Evolutionary conservation across 148 eudicot species (phyloP).

Genomic region (Chenopodium formosanum): DNA sequence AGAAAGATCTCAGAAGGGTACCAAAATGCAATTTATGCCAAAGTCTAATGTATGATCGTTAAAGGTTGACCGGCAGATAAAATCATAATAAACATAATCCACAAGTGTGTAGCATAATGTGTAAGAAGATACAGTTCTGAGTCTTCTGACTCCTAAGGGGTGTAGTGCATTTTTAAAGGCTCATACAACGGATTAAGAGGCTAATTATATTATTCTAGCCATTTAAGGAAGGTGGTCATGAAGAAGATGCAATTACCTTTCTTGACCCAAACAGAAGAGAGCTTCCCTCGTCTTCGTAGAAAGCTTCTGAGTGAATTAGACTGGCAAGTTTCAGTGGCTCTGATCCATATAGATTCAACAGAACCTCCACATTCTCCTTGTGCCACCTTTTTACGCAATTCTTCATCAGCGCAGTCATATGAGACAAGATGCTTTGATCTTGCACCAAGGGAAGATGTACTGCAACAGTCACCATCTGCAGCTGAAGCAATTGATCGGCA

Average conservation of each 20-base stretch:
- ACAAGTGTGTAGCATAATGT: not conserved
- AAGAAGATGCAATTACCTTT: constrained; percentile 50
- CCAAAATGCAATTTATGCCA: not conserved
- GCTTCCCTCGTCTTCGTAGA: constrained; percentile 69
- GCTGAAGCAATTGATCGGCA: not conserved
- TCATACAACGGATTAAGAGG: not conserved
- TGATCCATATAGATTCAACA: constrained; percentile 66
- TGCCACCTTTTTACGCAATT: constrained; percentile 38
- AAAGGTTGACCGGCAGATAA: not conserved
- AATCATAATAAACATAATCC: not conserved
- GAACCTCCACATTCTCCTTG: constrained; percentile 45
- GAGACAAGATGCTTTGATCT: constrained; percentile 61
- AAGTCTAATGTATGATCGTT: not conserved
- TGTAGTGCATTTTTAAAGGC: not conserved
- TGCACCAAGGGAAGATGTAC: constrained; percentile 70
- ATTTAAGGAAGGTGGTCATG: not conserved
- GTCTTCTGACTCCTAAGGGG: not conserved
- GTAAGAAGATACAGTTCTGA: not conserved
- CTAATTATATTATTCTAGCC: not conserved
- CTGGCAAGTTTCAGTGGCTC: constrained; percentile 62
- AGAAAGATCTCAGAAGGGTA: not conserved
- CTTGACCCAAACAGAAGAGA: constrained; percentile 62
- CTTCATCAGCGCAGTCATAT: constrained; percentile 44
- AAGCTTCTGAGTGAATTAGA: constrained; percentile 64
- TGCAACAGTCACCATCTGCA: constrained; percentile 80